phyloP scores from a whole-genome alignment of 768 basidiomycete species.

The Favolaschia claudopus region DNA sequence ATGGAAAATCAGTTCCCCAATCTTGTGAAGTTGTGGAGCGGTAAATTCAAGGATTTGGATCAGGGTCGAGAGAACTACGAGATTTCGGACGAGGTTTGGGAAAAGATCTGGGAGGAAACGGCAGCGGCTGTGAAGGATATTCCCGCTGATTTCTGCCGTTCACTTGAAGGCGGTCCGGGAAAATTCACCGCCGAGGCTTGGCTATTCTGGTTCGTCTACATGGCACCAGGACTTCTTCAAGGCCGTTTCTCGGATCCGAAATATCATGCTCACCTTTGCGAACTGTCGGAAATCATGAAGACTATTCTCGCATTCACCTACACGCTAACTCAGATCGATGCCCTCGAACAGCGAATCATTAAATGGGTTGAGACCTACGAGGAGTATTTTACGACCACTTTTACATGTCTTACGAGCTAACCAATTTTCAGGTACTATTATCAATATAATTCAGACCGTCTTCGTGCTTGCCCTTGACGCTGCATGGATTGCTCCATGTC shows the following conservation, averaged over 20 bases:
- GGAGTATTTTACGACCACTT: conserved; percentile 23
- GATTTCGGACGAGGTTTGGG: conserved; percentile 37
- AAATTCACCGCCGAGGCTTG: conserved; percentile 46
- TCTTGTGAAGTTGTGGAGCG: too few species aligned
- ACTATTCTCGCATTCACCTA: conserved; percentile 42
- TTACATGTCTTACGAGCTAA: background rate
- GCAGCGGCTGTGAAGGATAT: conserved; percentile 34
- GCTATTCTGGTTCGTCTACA: conserved; percentile 46
- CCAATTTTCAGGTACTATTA: conserved; percentile 34
- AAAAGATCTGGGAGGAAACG: conserved; percentile 43
- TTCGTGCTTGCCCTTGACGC: conserved; percentile 38
- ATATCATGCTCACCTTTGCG: conserved; percentile 47
- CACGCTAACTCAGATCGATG: conserved; percentile 31
- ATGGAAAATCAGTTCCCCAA: too few species aligned
- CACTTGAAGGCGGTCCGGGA: conserved; percentile 33
- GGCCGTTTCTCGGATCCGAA: conserved; percentile 33
- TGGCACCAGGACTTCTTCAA: conserved; percentile 46
- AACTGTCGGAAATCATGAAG: conserved; percentile 44
- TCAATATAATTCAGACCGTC: conserved; percentile 34
- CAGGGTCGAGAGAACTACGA: conserved; percentile 36
- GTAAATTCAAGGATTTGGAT: conserved; percentile 46
- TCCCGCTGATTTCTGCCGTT: conserved; percentile 40
- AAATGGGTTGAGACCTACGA: conserved; percentile 49
- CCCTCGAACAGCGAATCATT: conserved; percentile 34
- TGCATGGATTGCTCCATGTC: conserved; percentile 45